Evolutionary conservation across 1,139 yeast genomes (phyloP), one percentile per base, ranked within the genome.

Genomic region (Suhomyces anneliseae): DNA sequence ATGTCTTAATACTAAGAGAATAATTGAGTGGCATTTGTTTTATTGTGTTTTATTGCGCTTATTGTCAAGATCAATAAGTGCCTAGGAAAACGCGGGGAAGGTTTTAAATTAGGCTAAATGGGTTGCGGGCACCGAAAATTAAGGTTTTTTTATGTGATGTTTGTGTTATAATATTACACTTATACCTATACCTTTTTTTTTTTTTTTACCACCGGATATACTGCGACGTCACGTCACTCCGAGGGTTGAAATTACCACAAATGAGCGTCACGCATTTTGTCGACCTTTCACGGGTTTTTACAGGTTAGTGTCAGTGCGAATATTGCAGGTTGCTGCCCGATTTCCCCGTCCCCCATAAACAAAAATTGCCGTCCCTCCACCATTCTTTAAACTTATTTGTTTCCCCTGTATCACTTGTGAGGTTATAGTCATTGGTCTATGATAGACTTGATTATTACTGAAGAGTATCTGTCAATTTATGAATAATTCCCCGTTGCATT

Each of bases 311-410:
- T 12, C 37, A 38, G 32, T 29, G 38, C 34, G 27, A 33, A 38
- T 42, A 44, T 27, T 46, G 19, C 46, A 44, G 47, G 33, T 49
- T 49, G 37, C 27, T 36, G 43, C 42, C 43, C 40, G 45, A 42
- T 49, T 47, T 44, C 39, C 49, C 46, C 47, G 50, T 50, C 46
- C 49, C 46, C 48, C 50, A 48, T 43, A 38, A 43, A 42, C 47
- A 39, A 45, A 45, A 44, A 38, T 40, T 41, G 50, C 40, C 47
- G 36, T 37, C 36, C 42, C 44, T 46, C 49, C 47, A 32, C 34
- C 35, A 29, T 29, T 10, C 32, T 29, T 29, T 29, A 9, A 29
- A 34, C 34, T 36, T 43, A 26, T 40, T 43, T 29, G 24, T 19
- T 19, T 19, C 24, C 24, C 24, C 24, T 19, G 24, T 19, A 39